Base-by-base conservation (phyloP, 129 eudicot species). In the Flaveria linearis region DNA sequence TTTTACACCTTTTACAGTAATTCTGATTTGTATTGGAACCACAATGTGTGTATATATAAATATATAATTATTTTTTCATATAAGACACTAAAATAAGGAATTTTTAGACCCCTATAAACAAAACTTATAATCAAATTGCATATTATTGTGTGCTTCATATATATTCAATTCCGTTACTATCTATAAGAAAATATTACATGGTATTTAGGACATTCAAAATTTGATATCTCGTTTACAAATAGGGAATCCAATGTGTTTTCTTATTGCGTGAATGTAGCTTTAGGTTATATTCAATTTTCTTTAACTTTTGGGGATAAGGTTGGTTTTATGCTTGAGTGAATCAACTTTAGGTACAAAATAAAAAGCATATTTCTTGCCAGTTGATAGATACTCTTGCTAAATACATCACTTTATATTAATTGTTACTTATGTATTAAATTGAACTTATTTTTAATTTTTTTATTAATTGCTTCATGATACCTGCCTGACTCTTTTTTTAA, bases 271-370 rank as follows among this genome's bases (percentile, higher is more conserved):
- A 42, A 51, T 58, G 67, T 76, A 50, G 84, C 78, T 78, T 82
- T 85, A 70, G 17, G 20, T 55, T 64, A 56, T 77, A 80, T 86
- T 86, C 83, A 80, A 63, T 56, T 63, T 77, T 80, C 78, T 73
- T 80, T 76, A 62, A 49, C 74, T 80, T 63, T 77, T 72, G 43
- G 41, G 71, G 87, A 83, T 86, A 86, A 80, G 87, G 78, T 83
- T 83, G 60, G 81, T 69, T 72, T 83, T 73, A 76, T 86, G 66
- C 76, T 80, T 57, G 81, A 83, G 60, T 82, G 81, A 75, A 79
- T 86, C 78, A 80, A 81, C 84, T 84, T 80, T 61, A 84, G 81
- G 72, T 47, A 36, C 57, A 55, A 65, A 23, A 52, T 65, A 73
- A 82, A 52, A 82, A 82, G 82, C 82, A 56, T 43, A 55, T 11